Evolutionary conservation across 2,329 filamentous ascomycete species (phyloP).

Genomic region (Dactylellina cionopaga): DNA sequence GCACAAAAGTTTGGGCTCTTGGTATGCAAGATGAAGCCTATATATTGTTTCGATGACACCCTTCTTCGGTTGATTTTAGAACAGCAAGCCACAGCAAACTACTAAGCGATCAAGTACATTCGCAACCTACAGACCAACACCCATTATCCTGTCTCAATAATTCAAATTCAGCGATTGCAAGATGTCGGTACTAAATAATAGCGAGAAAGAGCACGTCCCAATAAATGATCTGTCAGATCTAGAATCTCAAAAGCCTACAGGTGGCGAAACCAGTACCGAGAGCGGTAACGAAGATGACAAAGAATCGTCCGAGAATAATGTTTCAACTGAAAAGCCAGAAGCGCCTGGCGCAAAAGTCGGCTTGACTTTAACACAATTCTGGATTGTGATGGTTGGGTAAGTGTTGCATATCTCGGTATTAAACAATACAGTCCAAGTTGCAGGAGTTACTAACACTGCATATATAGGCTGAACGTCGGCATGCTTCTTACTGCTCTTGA

Average conservation of each 20-base stretch:
- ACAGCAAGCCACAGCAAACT: no score
- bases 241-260: constrained; percentile 14
- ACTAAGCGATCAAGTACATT: no score
- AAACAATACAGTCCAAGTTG: neutral
- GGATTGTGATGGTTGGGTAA: constrained; percentile 36
- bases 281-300: neutral
- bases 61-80: no score
- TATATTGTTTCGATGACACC: no score
- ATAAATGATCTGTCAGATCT: constrained; percentile 7
- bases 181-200: neutral
- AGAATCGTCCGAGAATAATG: neutral
- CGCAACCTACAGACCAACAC: no score
- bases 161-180: constrained; percentile 1
- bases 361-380: constrained; percentile 21
- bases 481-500: constrained; percentile 70
- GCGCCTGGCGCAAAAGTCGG: constrained; percentile 23
- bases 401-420: neutral
- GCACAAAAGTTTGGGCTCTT: neutral
- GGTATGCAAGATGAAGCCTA: neutral
- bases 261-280: neutral
- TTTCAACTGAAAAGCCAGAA: constrained; percentile 15
- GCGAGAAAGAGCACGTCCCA: constrained; percentile 5
- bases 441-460: neutral
- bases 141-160: neutral
- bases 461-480: constrained; percentile 61